Evolutionary conservation across 768 basidiomycete genomes (phyloP), one percentile per base, ranked within the genome.

Genomic region (Hemileccinum impolitum): DNA sequence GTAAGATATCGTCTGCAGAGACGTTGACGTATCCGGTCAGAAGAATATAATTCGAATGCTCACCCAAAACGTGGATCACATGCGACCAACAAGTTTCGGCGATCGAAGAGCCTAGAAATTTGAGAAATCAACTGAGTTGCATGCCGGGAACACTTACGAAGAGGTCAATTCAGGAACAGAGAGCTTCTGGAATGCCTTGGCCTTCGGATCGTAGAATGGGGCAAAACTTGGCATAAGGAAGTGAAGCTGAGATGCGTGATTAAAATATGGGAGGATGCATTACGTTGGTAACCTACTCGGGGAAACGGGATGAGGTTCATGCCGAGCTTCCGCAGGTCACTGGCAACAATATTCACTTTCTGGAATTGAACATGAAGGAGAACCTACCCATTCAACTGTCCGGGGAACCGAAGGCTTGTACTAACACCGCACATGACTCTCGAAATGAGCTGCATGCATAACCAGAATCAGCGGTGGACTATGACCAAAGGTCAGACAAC

Each of bases 251-350:
- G 61, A 43, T 23, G 32, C 11, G 40, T 14, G 23, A 14, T 48
- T 36, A 50, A 37, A 32, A 55, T 28, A 15, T 8, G 10, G 26
- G 37, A 28, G 8, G 21, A 6, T 5, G 15, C 17, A 11, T 15
- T n/a, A 13, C 36, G 23, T 14, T 11, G 12, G 14, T 6, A 17
- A 70, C 81, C 45, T 67, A 88, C 87, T 51, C 94, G 92, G 57
- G 95, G 95, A 79, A 98, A 99, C 0, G 95, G 95, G 53, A 98
- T 77, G 45, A 97, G 78, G 70, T 98, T 98, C 81, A 95, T 85
- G 41, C 82, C 90, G 39, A 98, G 79, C 66, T 94, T 94, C 47
- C 92, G 82, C 31, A 94, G 73, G 61, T 94, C 92, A 39, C 87
- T 90, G 3, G 47, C 17, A 37, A 34, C 35, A 6, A 30, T 14